Percentiles rank a stretch among this genome's conserved stretches.
Conservation (phyloP, 2,329 filamentous ascomycete species). For the Ophiosphaerella korrae region DNA sequence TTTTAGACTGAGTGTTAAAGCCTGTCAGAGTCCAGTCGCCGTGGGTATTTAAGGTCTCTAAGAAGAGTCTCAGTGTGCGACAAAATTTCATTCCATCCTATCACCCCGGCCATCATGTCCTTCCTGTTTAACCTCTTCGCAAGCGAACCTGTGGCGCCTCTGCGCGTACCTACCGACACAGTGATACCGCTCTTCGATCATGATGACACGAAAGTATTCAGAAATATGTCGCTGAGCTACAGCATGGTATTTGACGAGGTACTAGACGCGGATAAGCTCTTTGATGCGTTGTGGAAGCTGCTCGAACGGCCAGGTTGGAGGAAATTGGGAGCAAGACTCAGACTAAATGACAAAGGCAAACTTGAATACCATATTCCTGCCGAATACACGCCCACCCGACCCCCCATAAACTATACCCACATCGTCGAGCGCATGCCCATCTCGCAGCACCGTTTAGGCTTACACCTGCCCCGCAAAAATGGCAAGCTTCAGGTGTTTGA, state of each 20-base stretch:
- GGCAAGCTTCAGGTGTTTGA: constrained; percentile 11
- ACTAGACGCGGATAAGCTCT: constrained; percentile 51
- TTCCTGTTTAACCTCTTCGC: constrained; percentile 4
- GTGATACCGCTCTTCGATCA: constrained; percentile 23
- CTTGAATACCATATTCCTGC: constrained; percentile 53
- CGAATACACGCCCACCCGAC: constrained; percentile 44
- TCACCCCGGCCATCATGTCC: too few species aligned
- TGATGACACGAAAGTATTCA: constrained; percentile 16
- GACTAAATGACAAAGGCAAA: constrained; percentile 41
- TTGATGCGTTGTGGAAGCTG: constrained; percentile 44
- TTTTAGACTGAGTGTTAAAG: too few species aligned
- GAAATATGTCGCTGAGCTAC: constrained; percentile 16
- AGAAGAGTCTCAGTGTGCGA: too few species aligned
- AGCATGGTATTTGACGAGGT: constrained; percentile 55
- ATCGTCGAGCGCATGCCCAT: constrained; percentile 45
- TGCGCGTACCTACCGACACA: constrained; percentile 24
- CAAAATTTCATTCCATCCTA: too few species aligned
- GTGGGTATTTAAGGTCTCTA: too few species aligned
- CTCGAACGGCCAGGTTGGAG: constrained; percentile 54
- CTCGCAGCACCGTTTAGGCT: constrained; percentile 50
- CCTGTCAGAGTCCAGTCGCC: too few species aligned
- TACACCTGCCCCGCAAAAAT: constrained; percentile 38
- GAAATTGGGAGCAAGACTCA: constrained; percentile 54
- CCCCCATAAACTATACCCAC: constrained; percentile 51
- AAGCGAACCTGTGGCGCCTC: constrained; percentile 11